Evolutionary conservation across 2,329 filamentous ascomycete species (phyloP), one percentile per base, ranked within the genome.

Genomic region (Diaporthe caulivora): DNA sequence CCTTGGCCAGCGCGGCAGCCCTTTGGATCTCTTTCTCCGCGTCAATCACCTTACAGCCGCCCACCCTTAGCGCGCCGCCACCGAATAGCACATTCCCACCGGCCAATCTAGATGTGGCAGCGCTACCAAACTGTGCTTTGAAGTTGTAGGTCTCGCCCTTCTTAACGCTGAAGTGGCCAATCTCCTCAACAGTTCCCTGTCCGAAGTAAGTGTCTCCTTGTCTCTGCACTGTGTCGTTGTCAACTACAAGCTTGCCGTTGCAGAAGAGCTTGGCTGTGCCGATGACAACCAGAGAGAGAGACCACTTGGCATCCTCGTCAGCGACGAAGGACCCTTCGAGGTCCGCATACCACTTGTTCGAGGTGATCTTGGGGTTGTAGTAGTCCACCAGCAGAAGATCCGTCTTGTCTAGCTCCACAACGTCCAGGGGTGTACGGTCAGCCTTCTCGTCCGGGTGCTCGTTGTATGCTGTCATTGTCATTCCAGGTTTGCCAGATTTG

Each of bases 241-340:
- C 90, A 26, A 93, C 87, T 40, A 93, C 84, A 3, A 92, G 82
- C 73, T 90, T 83, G 74, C 84, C 90, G 76, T 93, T 88, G 71
- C 93, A 86, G 76, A 88, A 91, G 15, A 93, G 84, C 76, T 89
- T 90, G n/a, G 90, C 91, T 1, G 90, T 91, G 34, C 92, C 92
- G 55, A 88, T 88, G 10, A 93, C 91, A 7, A 90, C 89, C 34
- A 92, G 84, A n/a, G 91, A 89, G 72, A 94, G 88, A 78, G 93
- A 90, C 80, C 91, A 93, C 1, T 86, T 83, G 53, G 87, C 87
- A 76, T 90, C 89, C 75, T 91, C 88, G 5, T 92, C 88, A 1
- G 91, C 87, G 1, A 88, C 88, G 65, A 92, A 86, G 6, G 84
- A 86, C 29, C 90, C 90, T 76, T 92, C 90, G 76, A 92, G 85